These are phyloP conservation scores for Nothophoma quercina DNA, from an alignment of 2,329 filamentous ascomycete genomes.

Conservation along the genomic window DNA sequence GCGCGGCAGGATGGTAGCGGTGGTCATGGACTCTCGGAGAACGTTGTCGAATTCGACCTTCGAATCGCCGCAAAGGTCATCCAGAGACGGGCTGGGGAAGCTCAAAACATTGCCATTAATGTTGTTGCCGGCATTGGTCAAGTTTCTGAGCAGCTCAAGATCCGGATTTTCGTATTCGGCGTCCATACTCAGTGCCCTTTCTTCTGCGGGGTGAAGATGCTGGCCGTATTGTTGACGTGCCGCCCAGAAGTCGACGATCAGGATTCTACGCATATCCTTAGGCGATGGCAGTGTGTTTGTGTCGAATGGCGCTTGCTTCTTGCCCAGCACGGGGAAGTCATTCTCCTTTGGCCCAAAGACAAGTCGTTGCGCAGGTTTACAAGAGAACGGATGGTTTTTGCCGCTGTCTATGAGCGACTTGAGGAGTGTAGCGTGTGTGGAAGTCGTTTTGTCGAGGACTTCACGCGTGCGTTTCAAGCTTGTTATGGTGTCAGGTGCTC, in stretches of 20 bases:
- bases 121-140: not conserved
- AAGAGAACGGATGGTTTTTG: conserved; percentile 11
- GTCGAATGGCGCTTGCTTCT: conserved; percentile 18
- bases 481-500: not conserved
- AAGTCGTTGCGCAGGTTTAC: not conserved
- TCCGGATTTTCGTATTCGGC: not conserved
- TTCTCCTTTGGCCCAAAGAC: conserved; percentile 2
- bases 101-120: not conserved
- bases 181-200: not conserved
- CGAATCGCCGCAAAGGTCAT: conserved; percentile 6
- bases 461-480: conserved; percentile 11
- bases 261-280: conserved; percentile 15
- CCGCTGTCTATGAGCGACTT: conserved; percentile 16
- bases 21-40: conserved; percentile 10
- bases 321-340: conserved; percentile 20
- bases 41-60: conserved; percentile 2
- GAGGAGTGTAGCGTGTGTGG: conserved; percentile 14
- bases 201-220: not conserved
- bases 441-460: conserved; percentile 6
- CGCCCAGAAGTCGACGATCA: not conserved
- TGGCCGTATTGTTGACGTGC: not conserved
- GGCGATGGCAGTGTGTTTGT: conserved; percentile 4
- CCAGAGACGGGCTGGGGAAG: conserved; percentile 21
- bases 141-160: not conserved
- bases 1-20: conserved; percentile 13